Evolutionary conservation across 345 rosid species (phyloP).

Genomic region (rapeseed (Brassica napus)): DNA sequence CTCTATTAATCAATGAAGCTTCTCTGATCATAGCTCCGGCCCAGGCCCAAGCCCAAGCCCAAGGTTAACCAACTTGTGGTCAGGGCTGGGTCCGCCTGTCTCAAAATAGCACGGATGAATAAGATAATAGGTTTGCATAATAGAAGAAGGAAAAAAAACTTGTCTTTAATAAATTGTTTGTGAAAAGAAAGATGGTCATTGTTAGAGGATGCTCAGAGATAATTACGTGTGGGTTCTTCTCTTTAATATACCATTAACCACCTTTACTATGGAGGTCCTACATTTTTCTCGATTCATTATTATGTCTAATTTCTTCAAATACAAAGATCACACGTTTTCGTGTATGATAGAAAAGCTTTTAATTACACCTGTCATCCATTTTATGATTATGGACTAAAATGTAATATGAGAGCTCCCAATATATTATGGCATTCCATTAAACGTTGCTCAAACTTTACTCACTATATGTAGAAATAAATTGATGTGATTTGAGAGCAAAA

Average conservation of each 20-base stretch:
- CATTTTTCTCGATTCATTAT: slow-evolving; percentile 27
- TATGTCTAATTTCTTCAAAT: slow-evolving; percentile 9
- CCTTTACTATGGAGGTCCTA: slow-evolving; percentile 28
- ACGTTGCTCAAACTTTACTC: neutral
- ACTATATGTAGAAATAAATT: too few relatives aligned
- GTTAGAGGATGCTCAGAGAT: neutral
- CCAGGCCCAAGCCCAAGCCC: neutral
- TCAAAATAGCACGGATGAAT: too few relatives aligned
- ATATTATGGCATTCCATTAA: neutral
- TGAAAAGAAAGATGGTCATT: too few relatives aligned
- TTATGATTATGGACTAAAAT: neutral
- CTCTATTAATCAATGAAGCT: too few relatives aligned
- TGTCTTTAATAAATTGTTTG: too few relatives aligned
- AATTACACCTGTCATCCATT: neutral
- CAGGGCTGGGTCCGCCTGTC: neutral
- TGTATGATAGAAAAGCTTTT: slow-evolving; percentile 15
- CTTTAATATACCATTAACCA: slow-evolving; percentile 9
- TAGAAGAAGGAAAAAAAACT: too few relatives aligned
- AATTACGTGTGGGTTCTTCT: slow-evolving; percentile 32
- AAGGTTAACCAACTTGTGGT: neutral
- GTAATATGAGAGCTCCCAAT: neutral
- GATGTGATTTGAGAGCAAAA: too few relatives aligned
- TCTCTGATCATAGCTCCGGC: neutral
- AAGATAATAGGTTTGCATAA: too few relatives aligned
- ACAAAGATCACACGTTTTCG: slow-evolving; percentile 17